Evolutionary conservation across 305 asterid genomes (phyloP).

Genomic region (Rubia peregrina): DNA sequence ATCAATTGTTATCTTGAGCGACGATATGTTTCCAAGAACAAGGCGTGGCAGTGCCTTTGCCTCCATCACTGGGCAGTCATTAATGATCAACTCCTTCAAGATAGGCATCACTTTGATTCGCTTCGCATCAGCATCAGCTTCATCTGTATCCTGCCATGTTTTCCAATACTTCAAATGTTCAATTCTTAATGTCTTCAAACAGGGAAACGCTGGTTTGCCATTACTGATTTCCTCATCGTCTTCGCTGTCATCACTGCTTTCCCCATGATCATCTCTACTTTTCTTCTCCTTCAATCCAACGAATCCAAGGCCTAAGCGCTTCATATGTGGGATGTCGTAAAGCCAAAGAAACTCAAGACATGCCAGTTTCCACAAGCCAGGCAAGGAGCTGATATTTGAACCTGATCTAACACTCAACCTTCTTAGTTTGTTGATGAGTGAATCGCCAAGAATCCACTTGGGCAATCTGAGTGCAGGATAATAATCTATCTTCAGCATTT

Average conservation of each 20-base stretch:
- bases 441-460: not conserved
- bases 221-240: not conserved
- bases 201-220: not conserved
- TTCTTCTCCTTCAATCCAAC: not conserved
- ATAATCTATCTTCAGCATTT: not conserved
- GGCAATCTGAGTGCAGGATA: not conserved
- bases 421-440: not conserved
- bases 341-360: not conserved
- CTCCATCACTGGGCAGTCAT: not conserved
- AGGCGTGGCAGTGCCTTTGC: not conserved
- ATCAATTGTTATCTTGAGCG: not conserved
- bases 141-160: not conserved
- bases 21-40: not conserved
- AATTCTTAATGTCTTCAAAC: not conserved
- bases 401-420: not conserved
- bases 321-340: not conserved
- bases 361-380: not conserved
- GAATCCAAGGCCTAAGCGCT: not conserved
- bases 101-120: not conserved
- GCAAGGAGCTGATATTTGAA: constrained; percentile 3
- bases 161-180: not conserved
- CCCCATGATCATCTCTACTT: not conserved
- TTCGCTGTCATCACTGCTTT: not conserved
- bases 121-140: not conserved
- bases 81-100: not conserved